Percentiles rank a stretch among this genome's conserved stretches.
Evolutionary conservation across 345 rosid genomes (phyloP).

Genomic region (Melastoma malabathricum): DNA sequence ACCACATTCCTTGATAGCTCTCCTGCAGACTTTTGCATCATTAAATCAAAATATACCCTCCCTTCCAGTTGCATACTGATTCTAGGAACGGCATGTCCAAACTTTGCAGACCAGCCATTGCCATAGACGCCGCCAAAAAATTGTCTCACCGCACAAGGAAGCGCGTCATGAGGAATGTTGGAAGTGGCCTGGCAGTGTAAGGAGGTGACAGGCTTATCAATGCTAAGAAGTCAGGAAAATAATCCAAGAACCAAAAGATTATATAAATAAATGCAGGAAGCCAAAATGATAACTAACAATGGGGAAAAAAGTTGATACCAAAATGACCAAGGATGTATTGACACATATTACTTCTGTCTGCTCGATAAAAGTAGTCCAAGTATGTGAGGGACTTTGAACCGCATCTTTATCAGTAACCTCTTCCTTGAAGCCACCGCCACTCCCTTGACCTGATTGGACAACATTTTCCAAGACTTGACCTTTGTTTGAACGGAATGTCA

Average conservation of each 20-base stretch:
- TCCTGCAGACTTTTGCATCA: slow-evolving; percentile 46
- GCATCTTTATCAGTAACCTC: slow-evolving; percentile 12
- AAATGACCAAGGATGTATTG: slow-evolving; percentile 66
- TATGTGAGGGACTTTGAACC: slow-evolving; percentile 35
- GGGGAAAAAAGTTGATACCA: slow-evolving; percentile 35
- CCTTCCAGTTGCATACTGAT: slow-evolving; percentile 44
- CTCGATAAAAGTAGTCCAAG: slow-evolving; percentile 80
- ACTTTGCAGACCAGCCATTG: slow-evolving; percentile 21
- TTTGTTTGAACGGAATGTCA: no score
- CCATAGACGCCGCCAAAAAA: slow-evolving; percentile 51
- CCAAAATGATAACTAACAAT: no score
- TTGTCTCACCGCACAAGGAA: slow-evolving; percentile 51
- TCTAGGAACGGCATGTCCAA: slow-evolving; percentile 41
- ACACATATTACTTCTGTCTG: slow-evolving; percentile 68
- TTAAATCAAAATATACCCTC: slow-evolving; percentile 38
- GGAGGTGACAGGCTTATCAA: no score
- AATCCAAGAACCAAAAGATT: background rate
- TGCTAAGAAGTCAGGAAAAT: background rate
- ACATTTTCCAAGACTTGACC: no score
- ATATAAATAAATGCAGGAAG: background rate
- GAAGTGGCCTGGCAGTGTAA: slow-evolving; percentile 70
- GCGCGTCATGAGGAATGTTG: slow-evolving; percentile 37
- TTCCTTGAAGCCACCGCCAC: slow-evolving; percentile 17
- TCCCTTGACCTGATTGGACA: slow-evolving; percentile 9
- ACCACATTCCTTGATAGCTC: slow-evolving; percentile 53